phyloP scores from a whole-genome alignment of 805 yeast species.

The Yarrowia yakushimensis region DNA sequence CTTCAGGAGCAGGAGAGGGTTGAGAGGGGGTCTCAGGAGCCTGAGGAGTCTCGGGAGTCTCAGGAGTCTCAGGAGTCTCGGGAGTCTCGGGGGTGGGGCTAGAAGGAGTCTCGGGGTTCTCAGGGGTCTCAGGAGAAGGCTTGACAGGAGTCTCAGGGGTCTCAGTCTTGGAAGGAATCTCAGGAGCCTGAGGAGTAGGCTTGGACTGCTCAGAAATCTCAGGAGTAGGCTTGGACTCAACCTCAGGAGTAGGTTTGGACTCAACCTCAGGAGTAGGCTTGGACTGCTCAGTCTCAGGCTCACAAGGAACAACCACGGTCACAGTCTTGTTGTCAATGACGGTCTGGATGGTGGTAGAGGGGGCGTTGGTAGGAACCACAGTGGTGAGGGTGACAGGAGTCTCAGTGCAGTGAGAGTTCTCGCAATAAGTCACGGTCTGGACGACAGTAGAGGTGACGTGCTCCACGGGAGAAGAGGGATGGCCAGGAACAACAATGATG shows the following conservation, averaged over 20 bases:
- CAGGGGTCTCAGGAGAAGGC: not conserved
- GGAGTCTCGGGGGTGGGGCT: not conserved
- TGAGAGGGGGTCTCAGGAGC: not conserved
- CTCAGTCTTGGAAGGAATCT: too few relatives aligned
- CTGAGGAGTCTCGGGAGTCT: not conserved
- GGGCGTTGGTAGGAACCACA: constrained; percentile 4
- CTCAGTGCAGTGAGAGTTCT: not conserved
- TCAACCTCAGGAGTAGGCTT: not conserved
- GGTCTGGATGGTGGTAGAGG: constrained; percentile 40
- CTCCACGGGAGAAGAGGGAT: not conserved
- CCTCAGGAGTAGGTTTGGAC: not conserved
- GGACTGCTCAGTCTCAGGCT: not conserved
- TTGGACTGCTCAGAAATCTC: too few relatives aligned
- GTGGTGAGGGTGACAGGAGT: constrained; percentile 7
- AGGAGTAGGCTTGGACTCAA: not conserved
- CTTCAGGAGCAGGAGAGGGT: not conserved
- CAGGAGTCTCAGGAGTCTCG: not conserved
- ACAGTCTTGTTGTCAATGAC: constrained; percentile 92
- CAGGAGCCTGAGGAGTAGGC: not conserved
- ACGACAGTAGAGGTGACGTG: not conserved
- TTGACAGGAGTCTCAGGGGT: not conserved
- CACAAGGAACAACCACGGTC: constrained; percentile 66
- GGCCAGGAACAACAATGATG: not conserved
- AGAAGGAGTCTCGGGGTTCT: not conserved
- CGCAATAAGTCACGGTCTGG: not conserved